A percentile compares a stretch with the other conserved stretches of the same genome.
phyloP scores from a whole-genome alignment of 2,329 filamentous ascomycete genomes.

The Zalaria obscura region DNA sequence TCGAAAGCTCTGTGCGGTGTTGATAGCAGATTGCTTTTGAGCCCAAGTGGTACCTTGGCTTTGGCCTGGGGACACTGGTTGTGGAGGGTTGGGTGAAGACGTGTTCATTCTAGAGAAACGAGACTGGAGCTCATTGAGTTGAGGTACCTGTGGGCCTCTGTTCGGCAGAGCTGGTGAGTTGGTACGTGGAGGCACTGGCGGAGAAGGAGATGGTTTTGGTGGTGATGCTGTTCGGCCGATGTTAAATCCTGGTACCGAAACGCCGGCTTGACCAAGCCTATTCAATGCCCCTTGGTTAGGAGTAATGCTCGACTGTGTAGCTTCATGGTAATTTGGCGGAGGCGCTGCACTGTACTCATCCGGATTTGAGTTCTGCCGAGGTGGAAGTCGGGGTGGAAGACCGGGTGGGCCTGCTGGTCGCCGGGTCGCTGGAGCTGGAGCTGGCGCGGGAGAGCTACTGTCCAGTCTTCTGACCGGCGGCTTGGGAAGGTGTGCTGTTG shows the following conservation, averaged over 20 bases:
- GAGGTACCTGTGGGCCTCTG: conserved; percentile 19
- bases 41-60: conserved; percentile 45
- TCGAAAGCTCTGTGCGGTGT: conserved; percentile 44
- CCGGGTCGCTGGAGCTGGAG: conserved; percentile 9
- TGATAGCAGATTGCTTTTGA: conserved; percentile 47
- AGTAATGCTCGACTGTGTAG: conserved; percentile 13
- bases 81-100: conserved; percentile 14
- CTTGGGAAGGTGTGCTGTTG: conserved; percentile 53
- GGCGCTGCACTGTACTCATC: conserved; percentile 29
- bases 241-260: conserved; percentile 65
- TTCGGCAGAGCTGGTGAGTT: neutral
- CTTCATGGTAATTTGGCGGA: conserved; percentile 35
- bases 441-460: conserved; percentile 8
- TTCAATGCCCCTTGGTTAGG: conserved; percentile 43
- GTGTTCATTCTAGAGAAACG: conserved; percentile 39
- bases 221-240: conserved; percentile 40
- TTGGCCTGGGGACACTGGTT: conserved; percentile 7
- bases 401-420: conserved; percentile 12
- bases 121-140: conserved; percentile 53
- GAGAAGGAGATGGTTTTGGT: neutral
- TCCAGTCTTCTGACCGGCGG: conserved; percentile 46
- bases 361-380: conserved; percentile 44
- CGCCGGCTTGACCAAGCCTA: conserved; percentile 57
- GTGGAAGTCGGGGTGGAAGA: conserved; percentile 57
- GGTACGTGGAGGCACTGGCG: neutral